Evolutionary conservation across 495 filamentous ascomycete genomes (phyloP), one percentile per base, ranked within the genome.

Genomic region (Hypoxylon perforatum): DNA sequence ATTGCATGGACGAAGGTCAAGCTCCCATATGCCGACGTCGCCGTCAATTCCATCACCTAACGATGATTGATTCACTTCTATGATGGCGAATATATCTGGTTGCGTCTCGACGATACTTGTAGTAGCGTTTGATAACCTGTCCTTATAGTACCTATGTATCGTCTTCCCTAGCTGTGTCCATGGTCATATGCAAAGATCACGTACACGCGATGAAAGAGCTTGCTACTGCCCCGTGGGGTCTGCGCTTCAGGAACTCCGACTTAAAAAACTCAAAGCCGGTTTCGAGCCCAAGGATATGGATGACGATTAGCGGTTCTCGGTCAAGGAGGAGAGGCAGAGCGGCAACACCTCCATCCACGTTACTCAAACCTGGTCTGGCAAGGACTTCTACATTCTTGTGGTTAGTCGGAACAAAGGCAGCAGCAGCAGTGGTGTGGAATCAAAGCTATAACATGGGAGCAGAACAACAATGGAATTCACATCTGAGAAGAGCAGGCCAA

Each of bases 1-100:
- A 18, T 52, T 52, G 18, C 49, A 25, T 15, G 49, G 49, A 52
- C 49, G 49, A 19, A 52, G 49, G 28, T 52, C 49, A 3, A 52
- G 28, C 15, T 52, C 49, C 49, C 49, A 52, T 39, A 52, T 52
- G 49, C 49, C 25, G 28, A 38, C 6, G 17, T 52, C 49, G 30
- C 49, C 49, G 17, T 52, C 49, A 33, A 52, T 52, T 14, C 49
- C 49, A 38, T 36, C 49, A 3, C 49, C 49, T 11, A 52, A 15
- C 1, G 49, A 52, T 8, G 49, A 35, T 22, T 52, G 49, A 15
- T 52, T 52, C n/a, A 33, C 49, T 25, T 33, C 49, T 38, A 52
- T 52, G 15, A 52, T 52, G 28, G 30, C 28, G 17, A 52, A 52
- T 1, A 52, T 28, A 18, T 52, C 49, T 38, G 15, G 30, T 14